phyloP scores from a whole-genome alignment of 805 yeast species.

The Candida corydali region DNA sequence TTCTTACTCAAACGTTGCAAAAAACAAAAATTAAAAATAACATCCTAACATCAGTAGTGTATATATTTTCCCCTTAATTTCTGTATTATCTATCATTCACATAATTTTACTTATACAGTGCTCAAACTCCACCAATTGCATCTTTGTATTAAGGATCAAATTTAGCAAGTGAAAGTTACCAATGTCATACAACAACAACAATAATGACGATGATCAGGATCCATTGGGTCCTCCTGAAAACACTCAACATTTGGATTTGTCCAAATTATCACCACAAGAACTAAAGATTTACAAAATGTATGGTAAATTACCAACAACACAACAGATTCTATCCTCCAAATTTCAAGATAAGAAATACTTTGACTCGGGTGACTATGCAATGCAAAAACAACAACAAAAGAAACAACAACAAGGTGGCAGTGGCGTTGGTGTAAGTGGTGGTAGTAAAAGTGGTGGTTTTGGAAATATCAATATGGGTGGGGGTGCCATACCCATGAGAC shows the following conservation, averaged over 20 bases:
- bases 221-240: constrained; percentile 48
- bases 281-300: constrained; percentile 71
- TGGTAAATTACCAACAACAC: constrained; percentile 80
- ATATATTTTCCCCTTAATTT: neutral
- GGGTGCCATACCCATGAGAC: constrained; percentile 38
- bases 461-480: constrained; percentile 13
- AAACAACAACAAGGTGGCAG: constrained; percentile 15
- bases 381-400: constrained; percentile 45
- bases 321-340: constrained; percentile 70
- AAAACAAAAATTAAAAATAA: no score
- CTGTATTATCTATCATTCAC: no score
- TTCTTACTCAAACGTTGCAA: no score
- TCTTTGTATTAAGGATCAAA: no score
- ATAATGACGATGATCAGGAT: constrained; percentile 37
- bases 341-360: constrained; percentile 86
- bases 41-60: constrained; percentile 4
- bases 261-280: constrained; percentile 73
- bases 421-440: neutral
- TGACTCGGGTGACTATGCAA: constrained; percentile 92
- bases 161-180: no score
- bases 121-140: no score
- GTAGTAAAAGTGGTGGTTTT: neutral
- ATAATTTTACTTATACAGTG: no score
- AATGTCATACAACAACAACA: neutral
- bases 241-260: constrained; percentile 46